Conservation (phyloP, 2,329 filamentous ascomycete species). For the Apiospora saccharicola region DNA sequence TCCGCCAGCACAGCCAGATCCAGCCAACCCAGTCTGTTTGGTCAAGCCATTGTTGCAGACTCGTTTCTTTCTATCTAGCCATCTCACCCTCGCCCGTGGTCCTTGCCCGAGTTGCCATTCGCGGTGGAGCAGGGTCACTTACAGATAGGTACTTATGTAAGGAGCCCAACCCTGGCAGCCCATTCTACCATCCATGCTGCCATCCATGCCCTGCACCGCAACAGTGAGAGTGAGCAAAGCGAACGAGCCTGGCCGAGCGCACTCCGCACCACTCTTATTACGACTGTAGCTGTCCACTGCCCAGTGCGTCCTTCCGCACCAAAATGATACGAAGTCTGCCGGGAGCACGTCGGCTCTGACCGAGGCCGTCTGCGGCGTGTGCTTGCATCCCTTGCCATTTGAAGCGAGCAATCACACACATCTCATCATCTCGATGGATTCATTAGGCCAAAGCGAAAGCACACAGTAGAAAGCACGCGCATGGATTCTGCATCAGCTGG, state of each 20-base stretch:
- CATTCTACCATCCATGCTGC: background rate
- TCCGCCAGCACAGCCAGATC: constrained; percentile 2
- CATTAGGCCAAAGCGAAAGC: background rate
- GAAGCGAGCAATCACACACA: background rate
- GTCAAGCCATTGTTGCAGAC: background rate
- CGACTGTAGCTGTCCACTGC: constrained; percentile 4
- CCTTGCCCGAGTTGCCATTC: background rate
- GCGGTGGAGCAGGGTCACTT: constrained; percentile 1
- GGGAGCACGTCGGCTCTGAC: background rate
- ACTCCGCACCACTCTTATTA: constrained; percentile 9
- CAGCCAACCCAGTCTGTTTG: background rate
- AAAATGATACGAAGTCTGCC: constrained; percentile 7
- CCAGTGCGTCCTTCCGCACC: background rate
- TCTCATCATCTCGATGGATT: background rate
- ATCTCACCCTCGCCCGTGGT: background rate
- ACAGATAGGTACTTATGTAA: background rate
- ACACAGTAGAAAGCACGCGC: background rate
- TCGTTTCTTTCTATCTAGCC: background rate
- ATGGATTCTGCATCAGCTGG: background rate
- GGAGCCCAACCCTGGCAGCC: background rate
- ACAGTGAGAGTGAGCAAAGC: background rate
- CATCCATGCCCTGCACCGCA: background rate
- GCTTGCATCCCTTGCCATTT: background rate
- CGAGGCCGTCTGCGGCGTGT: constrained; percentile 11
- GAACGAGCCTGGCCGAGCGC: constrained; percentile 14